phyloP scores from a whole-genome alignment of 78 protist species.

The Chrysochromulina parva region DNA sequence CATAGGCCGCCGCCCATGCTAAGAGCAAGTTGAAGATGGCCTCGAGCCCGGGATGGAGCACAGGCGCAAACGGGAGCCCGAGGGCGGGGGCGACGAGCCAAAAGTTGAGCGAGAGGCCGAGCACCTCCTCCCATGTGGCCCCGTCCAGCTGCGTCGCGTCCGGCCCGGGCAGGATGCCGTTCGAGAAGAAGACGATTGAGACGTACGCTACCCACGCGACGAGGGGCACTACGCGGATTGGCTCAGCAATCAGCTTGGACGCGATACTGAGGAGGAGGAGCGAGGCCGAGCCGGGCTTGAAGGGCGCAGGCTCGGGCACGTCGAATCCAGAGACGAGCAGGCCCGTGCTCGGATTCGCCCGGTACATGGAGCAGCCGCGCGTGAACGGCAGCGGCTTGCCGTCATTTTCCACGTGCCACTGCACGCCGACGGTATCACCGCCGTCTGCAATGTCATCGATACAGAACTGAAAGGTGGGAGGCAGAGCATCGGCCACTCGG shows the following conservation, averaged over 20 bases:
- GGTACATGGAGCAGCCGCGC: slow-evolving; percentile 13
- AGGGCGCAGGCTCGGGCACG: slow-evolving; percentile 10
- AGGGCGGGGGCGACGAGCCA: not conserved
- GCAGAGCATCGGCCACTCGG: not conserved
- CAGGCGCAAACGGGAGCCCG: not conserved
- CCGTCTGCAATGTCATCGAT: not conserved
- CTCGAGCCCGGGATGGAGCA: slow-evolving; percentile 7
- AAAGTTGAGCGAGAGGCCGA: not conserved
- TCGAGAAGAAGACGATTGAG: not conserved
- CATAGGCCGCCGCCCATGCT: not conserved
- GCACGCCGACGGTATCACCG: not conserved
- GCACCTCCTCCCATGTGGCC: slow-evolving; percentile 8
- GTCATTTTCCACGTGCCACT: not conserved
- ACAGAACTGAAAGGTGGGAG: not conserved
- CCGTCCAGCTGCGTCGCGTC: slow-evolving; percentile 18
- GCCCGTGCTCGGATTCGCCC: not conserved
- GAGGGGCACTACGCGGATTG: not conserved
- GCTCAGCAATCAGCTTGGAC: too few species aligned
- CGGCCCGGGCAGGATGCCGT: not conserved
- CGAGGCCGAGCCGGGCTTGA: not conserved
- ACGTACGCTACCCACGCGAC: not conserved
- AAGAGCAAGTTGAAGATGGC: not conserved
- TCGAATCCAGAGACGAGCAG: not conserved
- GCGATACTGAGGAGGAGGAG: not conserved
- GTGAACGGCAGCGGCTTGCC: slow-evolving; percentile 14